Percentiles rank a stretch among this genome's conserved stretches.
These are phyloP conservation scores for Neurospora hispaniola DNA, from an alignment of 495 filamentous ascomycete genomes.

Conservation along the genomic window DNA sequence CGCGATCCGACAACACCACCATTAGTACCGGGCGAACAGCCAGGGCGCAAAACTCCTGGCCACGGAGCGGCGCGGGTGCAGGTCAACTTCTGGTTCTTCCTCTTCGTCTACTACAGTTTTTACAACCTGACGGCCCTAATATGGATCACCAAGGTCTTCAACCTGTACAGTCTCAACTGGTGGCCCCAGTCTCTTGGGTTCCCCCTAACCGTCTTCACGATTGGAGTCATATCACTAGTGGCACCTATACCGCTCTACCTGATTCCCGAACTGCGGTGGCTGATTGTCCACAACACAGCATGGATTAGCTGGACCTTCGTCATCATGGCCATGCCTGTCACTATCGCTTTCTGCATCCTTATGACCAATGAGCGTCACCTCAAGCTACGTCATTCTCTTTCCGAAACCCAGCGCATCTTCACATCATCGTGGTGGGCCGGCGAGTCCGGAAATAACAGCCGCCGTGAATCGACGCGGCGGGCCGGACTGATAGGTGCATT, in stretches of 20 bases:
- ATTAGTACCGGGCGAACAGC: constrained; percentile 11
- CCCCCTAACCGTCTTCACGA: constrained; percentile 43
- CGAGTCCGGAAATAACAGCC: constrained; percentile 32
- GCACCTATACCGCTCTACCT: constrained; percentile 48
- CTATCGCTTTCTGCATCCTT: constrained; percentile 48
- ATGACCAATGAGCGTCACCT: constrained; percentile 49
- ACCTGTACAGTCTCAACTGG: constrained; percentile 56
- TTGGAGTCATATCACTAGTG: constrained; percentile 42
- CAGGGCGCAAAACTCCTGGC: constrained; percentile 37
- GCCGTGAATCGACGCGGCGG: constrained; percentile 23
- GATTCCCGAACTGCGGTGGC: constrained; percentile 33
- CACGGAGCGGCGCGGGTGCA: constrained; percentile 49
- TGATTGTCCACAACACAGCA: constrained; percentile 47
- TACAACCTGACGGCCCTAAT: constrained; percentile 53
- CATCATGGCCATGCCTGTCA: constrained; percentile 52
- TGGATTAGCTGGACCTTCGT: constrained; percentile 56
- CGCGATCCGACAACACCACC: constrained; percentile 8
- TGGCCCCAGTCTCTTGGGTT: constrained; percentile 52
- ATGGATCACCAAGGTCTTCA: constrained; percentile 60
- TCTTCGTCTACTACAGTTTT: constrained; percentile 54
- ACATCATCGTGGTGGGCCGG: constrained; percentile 50
- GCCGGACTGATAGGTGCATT: background rate
- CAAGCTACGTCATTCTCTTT: constrained; percentile 41
- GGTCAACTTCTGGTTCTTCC: constrained; percentile 60
- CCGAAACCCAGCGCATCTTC: constrained; percentile 54